phyloP scores from a whole-genome alignment of 768 basidiomycete genomes.

The Dentipellis fragilis region DNA sequence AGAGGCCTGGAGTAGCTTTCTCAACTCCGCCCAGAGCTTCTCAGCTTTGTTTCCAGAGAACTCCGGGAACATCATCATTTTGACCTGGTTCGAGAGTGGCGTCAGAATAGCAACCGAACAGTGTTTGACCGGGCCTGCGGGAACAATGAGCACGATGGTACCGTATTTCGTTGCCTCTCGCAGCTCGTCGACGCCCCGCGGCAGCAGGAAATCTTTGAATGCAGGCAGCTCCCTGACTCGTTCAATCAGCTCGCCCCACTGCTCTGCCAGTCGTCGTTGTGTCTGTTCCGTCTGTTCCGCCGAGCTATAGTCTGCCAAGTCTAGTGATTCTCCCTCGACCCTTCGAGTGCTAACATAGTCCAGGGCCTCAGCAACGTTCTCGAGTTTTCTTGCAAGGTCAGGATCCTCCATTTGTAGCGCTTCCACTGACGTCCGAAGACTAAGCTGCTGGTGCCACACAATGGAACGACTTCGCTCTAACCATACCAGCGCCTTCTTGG shows the following conservation, averaged over 20 bases:
- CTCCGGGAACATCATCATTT: not conserved
- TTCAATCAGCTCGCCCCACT: not conserved
- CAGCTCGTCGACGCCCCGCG: not conserved
- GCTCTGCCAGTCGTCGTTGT: not conserved
- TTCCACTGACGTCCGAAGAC: constrained; percentile 11
- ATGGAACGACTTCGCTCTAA: constrained; percentile 15
- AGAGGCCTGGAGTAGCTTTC: not conserved
- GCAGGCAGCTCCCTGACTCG: not conserved
- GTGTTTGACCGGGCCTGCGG: not conserved
- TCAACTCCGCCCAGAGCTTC: not conserved
- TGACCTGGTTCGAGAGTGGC: not conserved
- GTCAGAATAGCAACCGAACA: not conserved
- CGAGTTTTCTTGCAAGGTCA: not conserved
- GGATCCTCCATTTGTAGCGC: constrained; percentile 4
- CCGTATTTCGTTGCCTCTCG: not conserved
- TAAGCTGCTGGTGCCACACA: constrained; percentile 14
- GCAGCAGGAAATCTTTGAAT: not conserved
- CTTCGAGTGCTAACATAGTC: not conserved
- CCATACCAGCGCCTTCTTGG: constrained; percentile 12
- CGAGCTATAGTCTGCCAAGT: not conserved
- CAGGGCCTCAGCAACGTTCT: not conserved
- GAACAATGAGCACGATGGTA: not conserved
- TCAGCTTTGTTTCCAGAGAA: not conserved
- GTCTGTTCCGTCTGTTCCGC: not conserved
- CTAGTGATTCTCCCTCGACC: not conserved